A percentile compares a stretch with the other conserved stretches of the same genome.
Evolutionary conservation across 2,329 filamentous ascomycete species (phyloP).

Genomic region (Penicillium sp.): DNA sequence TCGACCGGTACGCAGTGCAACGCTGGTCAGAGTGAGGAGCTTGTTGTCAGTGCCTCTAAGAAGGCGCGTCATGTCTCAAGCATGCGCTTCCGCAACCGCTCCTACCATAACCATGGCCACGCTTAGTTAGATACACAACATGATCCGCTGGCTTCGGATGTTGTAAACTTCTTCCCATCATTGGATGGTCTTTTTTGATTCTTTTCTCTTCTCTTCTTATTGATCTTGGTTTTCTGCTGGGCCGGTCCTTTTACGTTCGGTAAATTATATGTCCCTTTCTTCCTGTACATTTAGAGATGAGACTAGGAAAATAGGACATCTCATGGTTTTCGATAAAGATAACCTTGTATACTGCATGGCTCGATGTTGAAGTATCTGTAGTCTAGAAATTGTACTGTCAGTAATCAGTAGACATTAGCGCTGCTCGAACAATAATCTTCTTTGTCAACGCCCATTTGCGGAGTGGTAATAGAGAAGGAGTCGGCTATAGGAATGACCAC

Average conservation of each 20-base stretch:
- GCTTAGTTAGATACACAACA: slow-evolving; percentile 21
- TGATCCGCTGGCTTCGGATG: slow-evolving; percentile 20
- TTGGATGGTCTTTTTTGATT: neutral
- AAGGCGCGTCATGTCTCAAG: slow-evolving; percentile 27
- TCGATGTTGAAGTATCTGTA: neutral
- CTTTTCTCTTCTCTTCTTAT: neutral
- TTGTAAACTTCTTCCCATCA: neutral
- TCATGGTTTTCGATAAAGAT: neutral
- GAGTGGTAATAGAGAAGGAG: neutral
- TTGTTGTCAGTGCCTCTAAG: slow-evolving; percentile 25
- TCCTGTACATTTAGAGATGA: slow-evolving; percentile 21
- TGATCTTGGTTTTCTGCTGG: slow-evolving; percentile 7
- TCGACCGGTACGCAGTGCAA: slow-evolving; percentile 55
- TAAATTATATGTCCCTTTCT: slow-evolving; percentile 11
- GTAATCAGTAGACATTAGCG: neutral
- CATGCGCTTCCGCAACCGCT: slow-evolving; percentile 31
- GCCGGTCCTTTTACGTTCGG: slow-evolving; percentile 1
- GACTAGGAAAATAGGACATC: slow-evolving; percentile 6
- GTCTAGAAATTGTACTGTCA: neutral
- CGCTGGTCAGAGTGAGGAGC: slow-evolving; percentile 31
- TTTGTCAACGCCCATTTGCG: too few species aligned
- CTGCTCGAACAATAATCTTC: neutral
- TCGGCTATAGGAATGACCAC: neutral
- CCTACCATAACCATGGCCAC: slow-evolving; percentile 17
- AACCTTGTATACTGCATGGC: neutral